Evolutionary conservation across 257 asterid genomes (phyloP).

Genomic region (Eustoma russellianum): DNA sequence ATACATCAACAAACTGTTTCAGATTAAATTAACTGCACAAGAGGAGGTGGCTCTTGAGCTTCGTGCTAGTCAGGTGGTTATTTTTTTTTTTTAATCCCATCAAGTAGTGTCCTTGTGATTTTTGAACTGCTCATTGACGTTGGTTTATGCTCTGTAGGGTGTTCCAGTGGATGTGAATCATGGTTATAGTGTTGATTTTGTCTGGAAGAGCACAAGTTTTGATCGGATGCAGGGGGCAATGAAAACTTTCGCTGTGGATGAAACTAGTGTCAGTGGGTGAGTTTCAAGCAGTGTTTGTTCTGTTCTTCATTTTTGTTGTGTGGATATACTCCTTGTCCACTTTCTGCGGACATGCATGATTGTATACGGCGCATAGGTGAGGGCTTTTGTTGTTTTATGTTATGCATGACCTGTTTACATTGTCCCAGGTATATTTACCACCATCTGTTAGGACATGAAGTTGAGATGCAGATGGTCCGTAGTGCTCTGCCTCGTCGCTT

Average conservation of each 20-base stretch:
- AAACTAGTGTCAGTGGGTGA: slow-evolving; percentile 98
- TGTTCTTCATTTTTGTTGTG: too few species aligned
- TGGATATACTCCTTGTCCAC: too few species aligned
- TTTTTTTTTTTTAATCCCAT: not conserved
- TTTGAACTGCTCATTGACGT: slow-evolving; percentile 8
- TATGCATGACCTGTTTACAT: not conserved
- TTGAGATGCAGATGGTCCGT: slow-evolving; percentile 98
- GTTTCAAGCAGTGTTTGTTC: slow-evolving; percentile 15
- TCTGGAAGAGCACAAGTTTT: slow-evolving; percentile 99
- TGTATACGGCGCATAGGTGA: too few species aligned
- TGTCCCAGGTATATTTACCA: slow-evolving; percentile 82
- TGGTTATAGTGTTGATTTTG: slow-evolving; percentile 96
- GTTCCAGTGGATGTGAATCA: slow-evolving; percentile 85
- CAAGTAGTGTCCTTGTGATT: not conserved
- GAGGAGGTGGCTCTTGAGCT: slow-evolving; percentile 99
- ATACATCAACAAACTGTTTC: slow-evolving; percentile 10
- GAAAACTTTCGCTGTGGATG: slow-evolving; percentile 99
- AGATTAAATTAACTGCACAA: slow-evolving; percentile 92
- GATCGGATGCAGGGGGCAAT: slow-evolving; percentile 99
- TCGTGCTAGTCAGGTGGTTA: slow-evolving; percentile 79
- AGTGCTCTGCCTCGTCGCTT: slow-evolving; percentile 91
- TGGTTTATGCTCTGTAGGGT: slow-evolving; percentile 43
- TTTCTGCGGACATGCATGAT: too few species aligned
- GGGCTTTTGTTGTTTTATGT: not conserved
- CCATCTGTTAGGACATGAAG: slow-evolving; percentile 97